These are phyloP conservation scores for Megacollybia marginata DNA, from an alignment of 768 basidiomycete genomes.

Conservation along the genomic window DNA sequence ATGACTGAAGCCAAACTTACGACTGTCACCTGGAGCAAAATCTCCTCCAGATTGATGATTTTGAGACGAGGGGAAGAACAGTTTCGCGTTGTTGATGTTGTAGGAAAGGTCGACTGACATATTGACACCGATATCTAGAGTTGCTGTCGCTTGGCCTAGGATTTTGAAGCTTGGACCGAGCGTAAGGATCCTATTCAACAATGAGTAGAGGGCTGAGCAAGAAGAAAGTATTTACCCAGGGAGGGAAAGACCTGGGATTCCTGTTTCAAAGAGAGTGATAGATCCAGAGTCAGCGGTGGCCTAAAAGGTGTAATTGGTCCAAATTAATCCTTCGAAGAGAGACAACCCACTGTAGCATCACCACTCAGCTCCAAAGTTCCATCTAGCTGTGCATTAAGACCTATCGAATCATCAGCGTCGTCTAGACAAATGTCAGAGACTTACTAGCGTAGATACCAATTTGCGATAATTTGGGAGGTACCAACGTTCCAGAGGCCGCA, in stretches of 20 bases:
- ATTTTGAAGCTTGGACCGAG: conserved; percentile 34
- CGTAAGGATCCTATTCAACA: conserved; percentile 23
- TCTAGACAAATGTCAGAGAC: conserved; percentile 5
- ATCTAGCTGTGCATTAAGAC: conserved; percentile 28
- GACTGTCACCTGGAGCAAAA: conserved; percentile 20
- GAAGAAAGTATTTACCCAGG: conserved; percentile 29
- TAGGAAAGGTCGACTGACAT: conserved; percentile 25
- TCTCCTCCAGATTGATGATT: conserved; percentile 14
- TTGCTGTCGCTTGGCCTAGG: conserved; percentile 17
- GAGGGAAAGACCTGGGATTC: conserved; percentile 42
- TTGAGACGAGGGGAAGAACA: conserved; percentile 28
- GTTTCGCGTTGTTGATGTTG: conserved; percentile 20
- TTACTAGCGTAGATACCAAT: conserved; percentile 28
- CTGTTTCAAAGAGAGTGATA: conserved; percentile 30
- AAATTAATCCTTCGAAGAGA: background rate
- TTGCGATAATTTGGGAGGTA: conserved; percentile 32
- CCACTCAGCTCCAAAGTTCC: conserved; percentile 31
- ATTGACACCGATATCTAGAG: conserved; percentile 25
- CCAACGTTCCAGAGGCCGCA: conserved; percentile 33
- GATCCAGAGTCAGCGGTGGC: conserved; percentile 36
- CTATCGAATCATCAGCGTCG: conserved; percentile 11
- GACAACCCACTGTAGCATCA: conserved; percentile 23
- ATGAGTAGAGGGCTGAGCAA: background rate
- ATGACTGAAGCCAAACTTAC: conserved; percentile 13
- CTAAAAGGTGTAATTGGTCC: conserved; percentile 7